Conservation (phyloP, 1,139 yeast species). For the Cylindricascospora bacillispora region DNA sequence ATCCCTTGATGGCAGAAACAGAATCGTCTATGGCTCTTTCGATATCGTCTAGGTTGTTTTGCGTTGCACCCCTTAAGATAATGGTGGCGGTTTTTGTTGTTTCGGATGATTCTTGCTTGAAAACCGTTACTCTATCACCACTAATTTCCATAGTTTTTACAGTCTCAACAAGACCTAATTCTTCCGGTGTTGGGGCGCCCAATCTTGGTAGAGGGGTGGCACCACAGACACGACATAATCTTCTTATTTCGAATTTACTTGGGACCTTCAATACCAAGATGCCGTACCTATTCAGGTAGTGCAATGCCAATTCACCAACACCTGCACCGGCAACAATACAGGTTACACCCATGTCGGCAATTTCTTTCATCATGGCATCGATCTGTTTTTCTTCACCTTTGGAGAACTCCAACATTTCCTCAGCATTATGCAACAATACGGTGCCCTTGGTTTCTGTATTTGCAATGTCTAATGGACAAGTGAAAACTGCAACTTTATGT, state of each 20-base stretch:
- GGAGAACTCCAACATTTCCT: conserved; percentile 91
- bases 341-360: conserved; percentile 70
- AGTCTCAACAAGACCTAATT: conserved; percentile 75
- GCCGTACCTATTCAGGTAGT: conserved; percentile 77
- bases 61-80: conserved; percentile 94
- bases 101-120: conserved; percentile 60
- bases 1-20: conserved; percentile 81
- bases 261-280: conserved; percentile 82
- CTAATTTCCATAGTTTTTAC: conserved; percentile 93
- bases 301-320: conserved; percentile 85
- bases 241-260: conserved; percentile 84
- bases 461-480: conserved; percentile 88
- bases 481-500: conserved; percentile 83
- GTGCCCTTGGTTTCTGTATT: conserved; percentile 97
- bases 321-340: conserved; percentile 91
- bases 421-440: conserved; percentile 84
- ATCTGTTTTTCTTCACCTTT: conserved; percentile 94
- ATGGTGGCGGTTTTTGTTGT: conserved; percentile 79
- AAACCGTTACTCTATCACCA: conserved; percentile 92
- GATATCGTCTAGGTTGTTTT: conserved; percentile 80
- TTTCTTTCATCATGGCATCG: conserved; percentile 75
- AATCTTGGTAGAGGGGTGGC: conserved; percentile 92
- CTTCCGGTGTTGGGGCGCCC: conserved; percentile 94
- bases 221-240: conserved; percentile 92
- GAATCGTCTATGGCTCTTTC: conserved; percentile 98